Percentiles rank a stretch among this genome's conserved stretches.
phyloP scores from a whole-genome alignment of 768 basidiomycete species.

The Punctularia strigosozonata region DNA sequence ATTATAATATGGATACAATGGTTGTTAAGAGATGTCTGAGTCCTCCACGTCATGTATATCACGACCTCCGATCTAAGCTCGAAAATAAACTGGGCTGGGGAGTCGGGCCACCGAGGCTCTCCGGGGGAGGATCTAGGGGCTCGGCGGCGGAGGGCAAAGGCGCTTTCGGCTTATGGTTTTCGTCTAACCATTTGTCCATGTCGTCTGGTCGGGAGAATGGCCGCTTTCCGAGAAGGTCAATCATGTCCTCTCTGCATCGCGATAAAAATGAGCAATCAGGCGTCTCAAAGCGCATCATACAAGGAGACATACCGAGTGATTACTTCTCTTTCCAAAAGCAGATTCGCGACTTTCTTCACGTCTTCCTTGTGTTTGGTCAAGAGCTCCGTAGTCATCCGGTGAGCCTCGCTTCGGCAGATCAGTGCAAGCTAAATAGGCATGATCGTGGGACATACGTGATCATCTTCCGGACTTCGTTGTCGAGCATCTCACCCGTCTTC shows the following conservation, averaged over 20 bases:
- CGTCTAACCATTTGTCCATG: conserved; percentile 97
- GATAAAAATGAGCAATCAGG: conserved; percentile 4
- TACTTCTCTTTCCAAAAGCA: conserved; percentile 90
- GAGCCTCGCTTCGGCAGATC: conserved; percentile 33
- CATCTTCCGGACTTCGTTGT: conserved; percentile 90
- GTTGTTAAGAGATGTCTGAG: no score
- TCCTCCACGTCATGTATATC: no score
- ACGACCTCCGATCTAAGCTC: no score
- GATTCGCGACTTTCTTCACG: conserved; percentile 87
- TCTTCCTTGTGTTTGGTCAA: conserved; percentile 73
- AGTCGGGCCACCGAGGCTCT: no score
- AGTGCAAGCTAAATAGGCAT: not conserved
- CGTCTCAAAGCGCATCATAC: conserved; percentile 1
- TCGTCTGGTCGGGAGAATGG: conserved; percentile 78
- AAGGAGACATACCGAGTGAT: conserved; percentile 62
- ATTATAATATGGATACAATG: no score
- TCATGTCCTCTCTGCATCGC: conserved; percentile 91
- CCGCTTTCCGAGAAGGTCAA: conserved; percentile 66
- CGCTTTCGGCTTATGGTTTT: conserved; percentile 27
- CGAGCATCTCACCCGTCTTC: conserved; percentile 91
- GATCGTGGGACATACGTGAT: conserved; percentile 43
- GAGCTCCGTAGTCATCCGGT: conserved; percentile 72
- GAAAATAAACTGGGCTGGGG: no score
- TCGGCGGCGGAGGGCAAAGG: not conserved
- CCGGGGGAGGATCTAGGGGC: no score